phyloP scores from a whole-genome alignment of 805 yeast genomes.

The Yamadazyma takamatsuzukensis region DNA sequence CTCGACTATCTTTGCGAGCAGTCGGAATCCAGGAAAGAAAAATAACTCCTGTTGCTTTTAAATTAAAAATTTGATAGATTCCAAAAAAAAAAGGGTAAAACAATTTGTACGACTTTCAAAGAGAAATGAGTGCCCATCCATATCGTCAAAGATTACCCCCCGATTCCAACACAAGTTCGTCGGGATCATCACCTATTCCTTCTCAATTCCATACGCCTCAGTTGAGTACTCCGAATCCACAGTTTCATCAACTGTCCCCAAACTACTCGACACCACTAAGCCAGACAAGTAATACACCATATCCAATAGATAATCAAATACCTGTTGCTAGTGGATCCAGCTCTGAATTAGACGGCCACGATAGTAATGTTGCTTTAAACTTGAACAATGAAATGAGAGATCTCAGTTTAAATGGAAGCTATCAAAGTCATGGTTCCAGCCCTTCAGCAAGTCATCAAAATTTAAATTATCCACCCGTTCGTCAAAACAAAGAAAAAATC shows the following conservation, averaged over 20 bases:
- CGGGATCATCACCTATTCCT: constrained; percentile 4
- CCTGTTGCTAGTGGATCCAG: not conserved
- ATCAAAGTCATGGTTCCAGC: too few relatives aligned
- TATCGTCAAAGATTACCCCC: constrained; percentile 22
- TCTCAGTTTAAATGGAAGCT: not conserved
- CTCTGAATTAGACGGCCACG: not conserved
- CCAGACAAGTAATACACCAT: constrained; percentile 1
- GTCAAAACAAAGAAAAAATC: constrained; percentile 1
- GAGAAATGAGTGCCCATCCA: constrained; percentile 16
- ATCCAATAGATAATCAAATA: constrained; percentile 1
- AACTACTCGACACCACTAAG: not conserved
- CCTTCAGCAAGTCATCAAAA: too few relatives aligned
- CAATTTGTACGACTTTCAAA: not conserved
- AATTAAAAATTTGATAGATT: constrained; percentile 1
- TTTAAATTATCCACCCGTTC: not conserved
- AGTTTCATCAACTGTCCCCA: not conserved
- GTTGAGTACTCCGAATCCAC: constrained; percentile 2
- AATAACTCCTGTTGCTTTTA: not conserved
- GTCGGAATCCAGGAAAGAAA: too few relatives aligned
- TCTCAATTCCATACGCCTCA: constrained; percentile 9
- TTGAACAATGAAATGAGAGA: not conserved
- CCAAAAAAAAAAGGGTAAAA: not conserved
- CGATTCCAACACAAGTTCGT: constrained; percentile 2
- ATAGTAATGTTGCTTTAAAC: not conserved
- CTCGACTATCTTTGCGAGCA: too few relatives aligned